phyloP scores from a whole-genome alignment of 371 early-diverging fungal species.

The Dinochytrium kinnereticum region DNA sequence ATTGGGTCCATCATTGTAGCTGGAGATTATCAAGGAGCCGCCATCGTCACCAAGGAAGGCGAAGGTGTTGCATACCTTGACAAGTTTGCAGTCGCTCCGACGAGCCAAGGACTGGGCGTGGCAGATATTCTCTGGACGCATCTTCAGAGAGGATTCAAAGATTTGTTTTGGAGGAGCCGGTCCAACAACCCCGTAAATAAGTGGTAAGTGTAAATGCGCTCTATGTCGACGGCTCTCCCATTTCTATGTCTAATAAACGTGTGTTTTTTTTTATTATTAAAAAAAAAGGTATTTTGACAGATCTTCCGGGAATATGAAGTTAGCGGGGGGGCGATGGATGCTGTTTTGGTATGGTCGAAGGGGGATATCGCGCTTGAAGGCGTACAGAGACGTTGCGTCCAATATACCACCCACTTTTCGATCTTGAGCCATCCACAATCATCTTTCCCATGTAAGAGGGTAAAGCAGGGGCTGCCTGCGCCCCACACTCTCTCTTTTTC shows the following conservation, averaged over 20 bases:
- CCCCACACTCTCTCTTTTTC: neutral
- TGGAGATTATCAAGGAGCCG: constrained; percentile 87
- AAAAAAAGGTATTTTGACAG: constrained; percentile 78
- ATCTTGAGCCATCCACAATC: too few relatives aligned
- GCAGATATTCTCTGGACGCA: constrained; percentile 92
- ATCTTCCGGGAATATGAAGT: constrained; percentile 71
- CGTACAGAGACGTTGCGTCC: constrained; percentile 34
- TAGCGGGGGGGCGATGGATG: constrained; percentile 72
- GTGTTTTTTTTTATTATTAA: neutral
- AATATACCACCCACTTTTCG: neutral
- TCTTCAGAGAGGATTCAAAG: constrained; percentile 72
- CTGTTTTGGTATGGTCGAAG: constrained; percentile 76
- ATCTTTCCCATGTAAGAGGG: too few relatives aligned
- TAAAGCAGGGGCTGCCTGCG: too few relatives aligned
- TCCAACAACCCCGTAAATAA: constrained; percentile 90
- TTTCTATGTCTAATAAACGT: neutral
- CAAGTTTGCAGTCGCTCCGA: constrained; percentile 90
- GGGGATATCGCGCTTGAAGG: constrained; percentile 48
- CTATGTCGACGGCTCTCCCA: neutral
- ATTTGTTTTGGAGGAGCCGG: constrained; percentile 84
- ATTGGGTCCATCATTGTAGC: constrained; percentile 74
- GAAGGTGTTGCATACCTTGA: constrained; percentile 73
- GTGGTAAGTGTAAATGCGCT: constrained; percentile 57
- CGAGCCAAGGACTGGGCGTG: constrained; percentile 87
- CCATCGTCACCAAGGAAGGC: constrained; percentile 69